Conservation (phyloP, 495 filamentous ascomycete genomes). For the Aspergillus asperescens region DNA sequence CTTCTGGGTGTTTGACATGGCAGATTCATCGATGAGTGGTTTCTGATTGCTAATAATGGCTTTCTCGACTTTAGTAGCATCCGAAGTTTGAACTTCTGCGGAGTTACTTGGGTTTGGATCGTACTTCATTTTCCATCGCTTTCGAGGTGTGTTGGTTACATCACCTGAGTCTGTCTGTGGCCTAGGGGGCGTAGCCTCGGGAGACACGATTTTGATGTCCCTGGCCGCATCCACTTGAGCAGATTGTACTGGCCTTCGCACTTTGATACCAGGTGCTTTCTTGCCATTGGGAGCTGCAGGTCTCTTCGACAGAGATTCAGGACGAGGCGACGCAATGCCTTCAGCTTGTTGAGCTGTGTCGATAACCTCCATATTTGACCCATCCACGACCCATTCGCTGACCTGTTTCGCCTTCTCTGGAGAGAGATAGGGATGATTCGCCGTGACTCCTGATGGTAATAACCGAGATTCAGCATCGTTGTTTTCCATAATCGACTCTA, state of each 20-base stretch:
- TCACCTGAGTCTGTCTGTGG: neutral
- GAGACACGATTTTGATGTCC: neutral
- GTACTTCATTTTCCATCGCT: slow-evolving; percentile 22
- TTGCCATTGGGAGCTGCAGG: neutral
- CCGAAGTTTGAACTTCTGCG: neutral
- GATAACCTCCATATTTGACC: slow-evolving; percentile 5
- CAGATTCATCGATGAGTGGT: neutral
- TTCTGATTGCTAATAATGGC: no score
- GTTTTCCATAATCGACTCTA: slow-evolving; percentile 7
- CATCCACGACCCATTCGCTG: slow-evolving; percentile 23
- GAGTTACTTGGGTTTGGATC: neutral
- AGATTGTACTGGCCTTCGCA: slow-evolving; percentile 4
- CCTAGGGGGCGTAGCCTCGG: neutral
- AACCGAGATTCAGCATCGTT: neutral
- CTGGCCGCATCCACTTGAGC: neutral
- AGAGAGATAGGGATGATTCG: slow-evolving; percentile 17
- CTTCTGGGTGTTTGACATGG: neutral
- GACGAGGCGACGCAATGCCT: no score
- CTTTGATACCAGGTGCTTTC: slow-evolving; percentile 19
- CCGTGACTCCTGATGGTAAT: slow-evolving; percentile 1
- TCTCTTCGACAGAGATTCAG: no score
- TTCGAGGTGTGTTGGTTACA: slow-evolving; percentile 7
- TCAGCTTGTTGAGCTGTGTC: neutral
- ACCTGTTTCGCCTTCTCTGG: slow-evolving; percentile 25
- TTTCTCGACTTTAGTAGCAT: no score